Evolutionary conservation across 2,329 filamentous ascomycete species (phyloP).

Genomic region (Ascochyta koolunga): DNA sequence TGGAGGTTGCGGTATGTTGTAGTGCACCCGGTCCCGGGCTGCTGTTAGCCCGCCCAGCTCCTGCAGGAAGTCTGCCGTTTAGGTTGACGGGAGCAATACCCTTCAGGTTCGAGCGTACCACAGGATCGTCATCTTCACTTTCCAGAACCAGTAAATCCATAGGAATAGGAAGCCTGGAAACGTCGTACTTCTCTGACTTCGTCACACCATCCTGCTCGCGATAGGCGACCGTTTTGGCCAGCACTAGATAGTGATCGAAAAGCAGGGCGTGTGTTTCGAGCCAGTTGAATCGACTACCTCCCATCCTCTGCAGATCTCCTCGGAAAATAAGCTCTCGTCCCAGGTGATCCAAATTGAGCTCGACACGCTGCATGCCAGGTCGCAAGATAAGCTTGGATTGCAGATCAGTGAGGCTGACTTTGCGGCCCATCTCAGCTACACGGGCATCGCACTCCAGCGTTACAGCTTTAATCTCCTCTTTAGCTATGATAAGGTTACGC

Average conservation of each 20-base stretch:
- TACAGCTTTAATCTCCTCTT: slow-evolving; percentile 89
- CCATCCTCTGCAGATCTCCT: slow-evolving; percentile 87
- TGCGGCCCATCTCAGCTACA: slow-evolving; percentile 89
- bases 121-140: slow-evolving; percentile 88
- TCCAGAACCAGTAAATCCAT: slow-evolving; percentile 96
- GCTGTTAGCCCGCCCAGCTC: slow-evolving; percentile 56
- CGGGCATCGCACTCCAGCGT: slow-evolving; percentile 90
- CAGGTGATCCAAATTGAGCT: slow-evolving; percentile 91
- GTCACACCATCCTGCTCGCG: slow-evolving; percentile 72
- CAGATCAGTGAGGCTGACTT: slow-evolving; percentile 86
- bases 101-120: slow-evolving; percentile 78
- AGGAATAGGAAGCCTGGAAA: slow-evolving; percentile 92
- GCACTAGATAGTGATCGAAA: slow-evolving; percentile 94
- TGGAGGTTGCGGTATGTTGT: slow-evolving; percentile 70
- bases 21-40: slow-evolving; percentile 59
- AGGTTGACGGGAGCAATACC: slow-evolving; percentile 66
- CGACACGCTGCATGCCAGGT: slow-evolving; percentile 82
- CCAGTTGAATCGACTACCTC: slow-evolving; percentile 88
- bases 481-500: slow-evolving; percentile 78
- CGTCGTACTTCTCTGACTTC: slow-evolving; percentile 84
- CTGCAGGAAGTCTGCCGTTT: slow-evolving; percentile 47
- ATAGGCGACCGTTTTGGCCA: slow-evolving; percentile 77
- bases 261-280: slow-evolving; percentile 91
- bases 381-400: slow-evolving; percentile 82
- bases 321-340: slow-evolving; percentile 87